Base-by-base conservation (phyloP, 2,329 filamentous ascomycete genomes). In the Fusarium brevicatenulatum region DNA sequence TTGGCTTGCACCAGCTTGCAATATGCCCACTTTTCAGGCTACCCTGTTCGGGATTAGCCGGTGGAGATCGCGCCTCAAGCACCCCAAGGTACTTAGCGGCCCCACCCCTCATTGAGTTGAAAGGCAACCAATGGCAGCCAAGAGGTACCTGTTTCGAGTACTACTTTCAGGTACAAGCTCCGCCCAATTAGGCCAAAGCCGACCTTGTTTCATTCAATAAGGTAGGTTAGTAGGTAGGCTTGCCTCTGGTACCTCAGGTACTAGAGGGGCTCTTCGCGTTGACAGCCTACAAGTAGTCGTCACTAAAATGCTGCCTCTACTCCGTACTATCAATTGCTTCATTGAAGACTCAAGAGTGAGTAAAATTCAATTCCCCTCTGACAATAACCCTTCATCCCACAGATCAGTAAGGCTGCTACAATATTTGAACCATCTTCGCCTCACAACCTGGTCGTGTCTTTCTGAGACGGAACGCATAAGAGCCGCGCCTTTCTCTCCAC, bases 121-220 rank as follows among this genome's bases (percentile, higher is more conserved):
- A 57, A 43, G 49, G 34, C 63, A 59, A 47, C 71, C 71, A 73
- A 73, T 73, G 55, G 52, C 28, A 7, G 47, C 39, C 34, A 34
- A 49, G 59, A 62, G 73, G 71, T 73, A 47, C 71, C 71, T 73
- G 71, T 74, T 71, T 71, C 44, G 59, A 55, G 58, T 65, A 71
- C 71, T 52, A 71, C 71, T 52, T 61, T 44, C 59, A 62, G 67
- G 71, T 66, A 74, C 71, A 61, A 47, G 58, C 56, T 58, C 55
- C 47, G 56, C 63, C 47, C 62, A 63, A 49, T 63, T 56, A 49
- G 71, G 34, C 46, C 60, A 70, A n/a, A 54, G 34, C 47, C 42
- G 52, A 55, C 43, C 47, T 62, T 42, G 50, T 53, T 47, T 65
- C 37, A 30, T 42, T 25, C 32, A 40, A 60, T 30, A 46, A 5